These are phyloP conservation scores for Digitaria exilis DNA, from an alignment of 202 grass and related monocot genomes.

Conservation along the genomic window DNA sequence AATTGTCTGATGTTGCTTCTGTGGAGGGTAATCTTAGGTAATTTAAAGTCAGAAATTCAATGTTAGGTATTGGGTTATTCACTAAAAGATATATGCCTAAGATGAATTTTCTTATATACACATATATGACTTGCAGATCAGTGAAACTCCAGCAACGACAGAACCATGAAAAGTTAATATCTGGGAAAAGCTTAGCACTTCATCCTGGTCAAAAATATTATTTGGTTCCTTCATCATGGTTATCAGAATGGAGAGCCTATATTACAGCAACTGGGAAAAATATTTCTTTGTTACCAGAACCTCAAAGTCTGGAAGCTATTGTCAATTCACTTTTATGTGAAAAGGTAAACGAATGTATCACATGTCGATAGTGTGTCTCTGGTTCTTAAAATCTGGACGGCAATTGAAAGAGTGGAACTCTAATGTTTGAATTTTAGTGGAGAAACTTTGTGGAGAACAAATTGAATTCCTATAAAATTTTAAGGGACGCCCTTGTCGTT, in stretches of 20 bases:
- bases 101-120: constrained; percentile 31
- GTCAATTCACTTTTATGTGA: constrained; percentile 82
- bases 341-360: constrained; percentile 63
- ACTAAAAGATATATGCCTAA: constrained; percentile 18
- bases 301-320: constrained; percentile 67
- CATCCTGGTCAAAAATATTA: constrained; percentile 74
- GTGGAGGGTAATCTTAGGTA: constrained; percentile 90
- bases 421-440: constrained; percentile 19
- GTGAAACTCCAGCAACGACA: constrained; percentile 82
- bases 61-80: constrained; percentile 25
- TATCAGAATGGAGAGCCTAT: constrained; percentile 91
- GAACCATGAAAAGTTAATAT: constrained; percentile 84
- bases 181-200: constrained; percentile 75
- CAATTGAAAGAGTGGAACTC: not conserved
- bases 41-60: constrained; percentile 17
- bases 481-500: not conserved
- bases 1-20: constrained; percentile 86
- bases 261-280: constrained; percentile 88
- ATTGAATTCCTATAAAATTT: constrained; percentile 8
- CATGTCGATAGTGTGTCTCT: not conserved
- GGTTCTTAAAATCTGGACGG: constrained; percentile 16
- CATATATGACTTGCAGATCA: constrained; percentile 57
- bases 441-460: not conserved
- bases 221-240: constrained; percentile 85
- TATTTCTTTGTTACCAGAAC: constrained; percentile 74